Conservation (phyloP, 345 rosid genomes). For the Jatropha curcas region DNA sequence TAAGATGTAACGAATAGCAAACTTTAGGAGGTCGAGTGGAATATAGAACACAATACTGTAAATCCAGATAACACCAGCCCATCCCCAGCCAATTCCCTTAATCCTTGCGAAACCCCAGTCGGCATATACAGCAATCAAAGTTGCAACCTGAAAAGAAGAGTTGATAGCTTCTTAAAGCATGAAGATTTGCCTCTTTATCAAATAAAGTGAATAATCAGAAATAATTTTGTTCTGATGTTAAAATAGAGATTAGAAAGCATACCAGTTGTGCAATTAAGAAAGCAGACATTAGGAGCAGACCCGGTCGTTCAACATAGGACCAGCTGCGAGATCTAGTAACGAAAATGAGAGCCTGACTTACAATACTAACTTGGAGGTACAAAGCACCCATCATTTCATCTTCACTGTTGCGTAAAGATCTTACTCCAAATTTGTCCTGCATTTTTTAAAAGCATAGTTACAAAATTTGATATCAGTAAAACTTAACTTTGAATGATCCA, state of each 20-base stretch:
- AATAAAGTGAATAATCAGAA: background rate
- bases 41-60: slow-evolving; percentile 27
- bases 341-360: slow-evolving; percentile 37
- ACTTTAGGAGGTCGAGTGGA: slow-evolving; percentile 31
- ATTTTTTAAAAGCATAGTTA: background rate
- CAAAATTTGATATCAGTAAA: background rate
- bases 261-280: slow-evolving; percentile 37
- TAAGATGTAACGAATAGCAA: slow-evolving; percentile 29
- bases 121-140: slow-evolving; percentile 32
- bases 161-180: background rate
- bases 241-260: background rate
- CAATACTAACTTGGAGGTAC: slow-evolving; percentile 38
- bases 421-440: slow-evolving; percentile 32
- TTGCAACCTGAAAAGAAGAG: slow-evolving; percentile 24
- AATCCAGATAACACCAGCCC: slow-evolving; percentile 38
- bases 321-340: slow-evolving; percentile 40
- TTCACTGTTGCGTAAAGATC: background rate
- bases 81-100: slow-evolving; percentile 35
- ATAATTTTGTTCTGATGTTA: too few relatives aligned
- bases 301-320: slow-evolving; percentile 35
- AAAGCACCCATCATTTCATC: slow-evolving; percentile 30
- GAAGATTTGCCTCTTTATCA: background rate
- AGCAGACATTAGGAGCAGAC: slow-evolving; percentile 25
- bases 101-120: slow-evolving; percentile 35
- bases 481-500: background rate